Evolutionary conservation across 129 eudicot genomes (phyloP).

Genomic region (Saposhnikovia divaricata): DNA sequence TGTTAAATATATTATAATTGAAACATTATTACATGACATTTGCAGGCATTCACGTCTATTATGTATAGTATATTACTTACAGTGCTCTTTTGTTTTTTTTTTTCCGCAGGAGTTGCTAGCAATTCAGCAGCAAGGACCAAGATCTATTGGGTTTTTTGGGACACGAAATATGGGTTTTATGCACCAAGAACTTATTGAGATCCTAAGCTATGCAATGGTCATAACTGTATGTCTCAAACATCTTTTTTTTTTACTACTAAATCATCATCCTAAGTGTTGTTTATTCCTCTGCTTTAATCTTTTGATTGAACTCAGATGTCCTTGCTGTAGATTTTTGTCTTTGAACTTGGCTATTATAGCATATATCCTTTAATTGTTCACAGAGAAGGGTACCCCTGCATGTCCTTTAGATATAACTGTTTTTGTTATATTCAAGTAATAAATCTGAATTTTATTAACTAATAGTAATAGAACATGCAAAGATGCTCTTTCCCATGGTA

Average conservation of each 20-base stretch:
- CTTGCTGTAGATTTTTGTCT: background rate
- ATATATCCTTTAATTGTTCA: background rate
- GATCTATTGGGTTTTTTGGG: conserved; percentile 90
- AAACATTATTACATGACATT: background rate
- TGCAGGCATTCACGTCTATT: background rate
- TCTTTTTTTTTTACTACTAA: background rate
- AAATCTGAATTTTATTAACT: too few relatives aligned
- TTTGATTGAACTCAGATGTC: background rate
- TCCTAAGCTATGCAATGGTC: conserved; percentile 96
- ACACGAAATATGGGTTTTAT: conserved; percentile 97
- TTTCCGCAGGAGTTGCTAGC: conserved; percentile 73
- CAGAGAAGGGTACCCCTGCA: background rate
- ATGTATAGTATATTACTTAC: background rate
- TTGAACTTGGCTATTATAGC: background rate
- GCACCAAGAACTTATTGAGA: conserved; percentile 99
- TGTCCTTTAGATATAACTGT: background rate
- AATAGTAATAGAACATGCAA: background rate
- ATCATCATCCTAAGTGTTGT: background rate
- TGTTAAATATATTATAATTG: background rate
- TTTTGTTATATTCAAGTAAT: background rate
- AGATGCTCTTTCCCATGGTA: background rate
- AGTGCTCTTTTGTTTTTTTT: background rate
- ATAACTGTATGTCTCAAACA: conserved; percentile 55
- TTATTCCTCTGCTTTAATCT: background rate
- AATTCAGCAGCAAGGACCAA: conserved; percentile 97